Evolutionary conservation across 108 stramenopile species (phyloP).

Genomic region (Nitzschia palea): DNA sequence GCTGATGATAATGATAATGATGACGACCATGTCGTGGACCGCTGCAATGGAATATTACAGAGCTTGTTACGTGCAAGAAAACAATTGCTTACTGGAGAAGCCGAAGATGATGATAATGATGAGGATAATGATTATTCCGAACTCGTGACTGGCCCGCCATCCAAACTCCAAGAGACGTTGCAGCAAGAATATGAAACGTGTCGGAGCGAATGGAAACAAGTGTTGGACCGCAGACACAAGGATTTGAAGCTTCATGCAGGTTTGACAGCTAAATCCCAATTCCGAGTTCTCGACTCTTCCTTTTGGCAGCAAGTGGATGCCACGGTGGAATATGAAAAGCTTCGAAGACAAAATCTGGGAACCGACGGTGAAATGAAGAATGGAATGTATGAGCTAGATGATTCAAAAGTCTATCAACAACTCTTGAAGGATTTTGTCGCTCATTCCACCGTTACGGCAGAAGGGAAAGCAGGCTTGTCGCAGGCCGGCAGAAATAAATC

Average conservation of each 20-base stretch:
- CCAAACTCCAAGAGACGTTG: constrained; percentile 30
- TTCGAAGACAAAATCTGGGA: constrained; percentile 19
- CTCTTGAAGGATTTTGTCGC: constrained; percentile 83
- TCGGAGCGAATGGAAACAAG: constrained; percentile 50
- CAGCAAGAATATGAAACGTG: constrained; percentile 57
- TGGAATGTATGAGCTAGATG: constrained; percentile 56
- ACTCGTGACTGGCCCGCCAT: not conserved
- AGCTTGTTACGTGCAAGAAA: constrained; percentile 34
- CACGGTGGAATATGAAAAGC: constrained; percentile 41
- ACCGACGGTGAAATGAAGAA: not conserved
- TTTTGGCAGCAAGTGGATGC: constrained; percentile 66
- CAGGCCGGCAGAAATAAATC: constrained; percentile 41
- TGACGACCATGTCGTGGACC: constrained; percentile 2
- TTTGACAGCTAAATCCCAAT: constrained; percentile 38
- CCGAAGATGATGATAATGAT: constrained; percentile 8
- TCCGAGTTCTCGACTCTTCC: constrained; percentile 41
- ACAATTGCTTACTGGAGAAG: constrained; percentile 8
- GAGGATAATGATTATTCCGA: constrained; percentile 21
- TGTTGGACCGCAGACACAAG: constrained; percentile 60
- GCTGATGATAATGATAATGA: not conserved
- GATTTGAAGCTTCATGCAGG: constrained; percentile 59
- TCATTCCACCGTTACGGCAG: constrained; percentile 12
- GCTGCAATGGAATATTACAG: constrained; percentile 37
- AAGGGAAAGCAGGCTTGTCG: not conserved
- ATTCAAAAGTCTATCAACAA: constrained; percentile 92